Evolutionary conservation across 495 filamentous ascomycete species (phyloP).

Genomic region (Bacidia gigantensis): DNA sequence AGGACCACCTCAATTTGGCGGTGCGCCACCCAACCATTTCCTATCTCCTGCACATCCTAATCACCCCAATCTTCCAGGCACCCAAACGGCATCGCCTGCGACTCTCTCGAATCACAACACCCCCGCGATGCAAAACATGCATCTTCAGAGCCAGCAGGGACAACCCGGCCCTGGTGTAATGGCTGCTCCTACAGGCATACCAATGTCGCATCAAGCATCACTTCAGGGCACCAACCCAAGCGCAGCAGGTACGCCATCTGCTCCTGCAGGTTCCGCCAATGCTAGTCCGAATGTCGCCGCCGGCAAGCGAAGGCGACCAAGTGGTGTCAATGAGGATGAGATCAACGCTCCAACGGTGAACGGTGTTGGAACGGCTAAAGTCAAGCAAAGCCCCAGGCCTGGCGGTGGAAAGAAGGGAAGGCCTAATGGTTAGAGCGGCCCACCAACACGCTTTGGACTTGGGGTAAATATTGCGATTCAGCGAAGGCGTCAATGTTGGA

Average conservation of each 20-base stretch:
- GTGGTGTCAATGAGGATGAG: conserved; percentile 58
- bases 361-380: conserved; percentile 33
- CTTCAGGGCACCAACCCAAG: conserved; percentile 50
- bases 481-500: conserved; percentile 1
- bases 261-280: conserved; percentile 53
- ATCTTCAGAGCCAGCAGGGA: conserved; percentile 31
- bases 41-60: conserved; percentile 35
- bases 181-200: conserved; percentile 22
- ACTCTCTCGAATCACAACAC: conserved; percentile 15
- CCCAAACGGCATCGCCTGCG: conserved; percentile 34
- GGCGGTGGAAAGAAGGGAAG: conserved; percentile 18
- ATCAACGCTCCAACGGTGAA: conserved; percentile 45
- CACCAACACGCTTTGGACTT: neutral
- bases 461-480: neutral
- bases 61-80: conserved; percentile 34
- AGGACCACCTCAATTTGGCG: conserved; percentile 22
- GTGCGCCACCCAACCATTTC: conserved; percentile 30
- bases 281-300: conserved; percentile 65
- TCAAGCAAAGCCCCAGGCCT: conserved; percentile 43
- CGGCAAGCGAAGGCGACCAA: conserved; percentile 61
- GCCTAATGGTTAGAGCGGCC: neutral
- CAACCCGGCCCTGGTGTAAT: neutral
- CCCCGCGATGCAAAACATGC: conserved; percentile 20
- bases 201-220: conserved; percentile 60
- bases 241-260: conserved; percentile 35